phyloP scores from a whole-genome alignment of 2,329 filamentous ascomycete genomes.

The Calonectria honghensis region DNA sequence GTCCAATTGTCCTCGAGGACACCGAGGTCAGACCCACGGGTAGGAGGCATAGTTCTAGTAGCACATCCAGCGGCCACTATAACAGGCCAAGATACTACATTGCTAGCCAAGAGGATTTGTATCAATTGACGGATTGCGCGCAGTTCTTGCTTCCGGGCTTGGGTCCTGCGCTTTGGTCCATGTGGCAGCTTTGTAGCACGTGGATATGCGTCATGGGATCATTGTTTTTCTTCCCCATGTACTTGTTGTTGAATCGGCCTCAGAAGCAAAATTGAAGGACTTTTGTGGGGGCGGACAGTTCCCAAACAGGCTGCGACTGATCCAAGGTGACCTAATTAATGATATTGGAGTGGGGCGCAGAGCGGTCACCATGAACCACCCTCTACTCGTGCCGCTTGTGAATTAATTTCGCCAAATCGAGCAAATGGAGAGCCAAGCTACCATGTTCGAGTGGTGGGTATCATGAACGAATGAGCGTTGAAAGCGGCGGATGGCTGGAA shows the following conservation, averaged over 20 bases:
- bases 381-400: neutral
- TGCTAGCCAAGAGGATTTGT: slow-evolving; percentile 86
- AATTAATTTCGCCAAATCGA: neutral
- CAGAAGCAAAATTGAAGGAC: neutral
- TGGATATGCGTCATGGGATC: slow-evolving; percentile 77
- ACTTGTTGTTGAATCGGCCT: slow-evolving; percentile 48
- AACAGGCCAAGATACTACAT: slow-evolving; percentile 77
- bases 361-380: neutral
- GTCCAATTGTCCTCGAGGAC: slow-evolving; percentile 52
- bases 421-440: neutral
- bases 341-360: neutral
- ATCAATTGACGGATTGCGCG: slow-evolving; percentile 84
- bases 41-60: slow-evolving; percentile 39
- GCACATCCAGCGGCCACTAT: slow-evolving; percentile 40
- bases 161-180: slow-evolving; percentile 71
- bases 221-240: slow-evolving; percentile 65
- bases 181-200: slow-evolving; percentile 80
- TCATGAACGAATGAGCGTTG: neutral
- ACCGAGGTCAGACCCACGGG: slow-evolving; percentile 2
- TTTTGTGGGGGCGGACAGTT: neutral
- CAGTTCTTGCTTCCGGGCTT: slow-evolving; percentile 82
- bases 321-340: neutral
- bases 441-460: neutral
- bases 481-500: neutral
- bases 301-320: neutral